phyloP scores from a whole-genome alignment of 2,329 filamentous ascomycete species.

The Penicillium sp. region DNA sequence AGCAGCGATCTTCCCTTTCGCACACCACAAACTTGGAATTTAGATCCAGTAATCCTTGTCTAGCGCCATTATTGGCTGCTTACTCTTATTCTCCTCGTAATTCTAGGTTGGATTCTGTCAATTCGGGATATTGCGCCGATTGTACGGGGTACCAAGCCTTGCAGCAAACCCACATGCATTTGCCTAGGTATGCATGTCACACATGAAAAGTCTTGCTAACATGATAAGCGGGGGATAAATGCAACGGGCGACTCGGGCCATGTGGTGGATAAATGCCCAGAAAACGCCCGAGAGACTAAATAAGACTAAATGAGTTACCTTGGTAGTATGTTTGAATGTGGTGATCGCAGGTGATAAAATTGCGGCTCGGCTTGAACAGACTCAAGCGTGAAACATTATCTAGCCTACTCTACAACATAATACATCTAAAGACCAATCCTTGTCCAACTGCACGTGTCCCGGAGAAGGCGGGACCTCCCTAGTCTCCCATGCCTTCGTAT shows the following conservation, averaged over 20 bases:
- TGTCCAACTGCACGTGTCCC: slow-evolving; percentile 32
- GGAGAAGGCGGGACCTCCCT: slow-evolving; percentile 54
- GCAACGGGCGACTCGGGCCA: neutral
- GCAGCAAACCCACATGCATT: neutral
- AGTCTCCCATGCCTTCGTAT: slow-evolving; percentile 49
- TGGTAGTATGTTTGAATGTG: neutral
- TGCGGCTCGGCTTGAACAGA: neutral
- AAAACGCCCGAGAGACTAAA: neutral
- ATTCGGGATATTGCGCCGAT: neutral
- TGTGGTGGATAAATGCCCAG: neutral
- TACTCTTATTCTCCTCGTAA: neutral
- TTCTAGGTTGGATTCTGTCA: neutral
- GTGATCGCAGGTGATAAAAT: neutral
- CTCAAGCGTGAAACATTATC: neutral
- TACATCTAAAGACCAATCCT: neutral
- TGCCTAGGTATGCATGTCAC: slow-evolving; percentile 1
- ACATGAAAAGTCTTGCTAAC: neutral
- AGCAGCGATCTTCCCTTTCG: slow-evolving; percentile 16
- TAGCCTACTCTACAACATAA: neutral
- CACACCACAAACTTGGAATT: slow-evolving; percentile 13
- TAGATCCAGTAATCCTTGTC: neutral
- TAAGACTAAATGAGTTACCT: neutral
- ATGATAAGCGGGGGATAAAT: neutral
- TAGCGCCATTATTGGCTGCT: neutral
- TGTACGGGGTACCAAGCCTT: neutral